These are phyloP conservation scores for Fusarium caatingaense DNA, from an alignment of 2,329 filamentous ascomycete genomes.

Conservation along the genomic window DNA sequence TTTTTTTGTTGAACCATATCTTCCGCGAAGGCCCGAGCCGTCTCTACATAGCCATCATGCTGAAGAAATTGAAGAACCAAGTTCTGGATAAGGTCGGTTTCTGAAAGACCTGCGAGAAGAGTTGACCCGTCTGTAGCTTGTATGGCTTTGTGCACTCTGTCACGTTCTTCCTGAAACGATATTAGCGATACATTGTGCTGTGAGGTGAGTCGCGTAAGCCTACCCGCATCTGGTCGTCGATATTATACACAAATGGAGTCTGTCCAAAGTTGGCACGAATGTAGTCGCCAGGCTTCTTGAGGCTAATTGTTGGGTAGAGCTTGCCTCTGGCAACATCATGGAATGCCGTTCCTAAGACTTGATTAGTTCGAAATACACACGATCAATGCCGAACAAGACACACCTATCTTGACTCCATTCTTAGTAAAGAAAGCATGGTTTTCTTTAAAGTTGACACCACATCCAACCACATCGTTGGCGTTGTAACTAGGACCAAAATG, in stretches of 20 bases:
- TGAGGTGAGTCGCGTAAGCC: slow-evolving; percentile 41
- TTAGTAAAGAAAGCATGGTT: slow-evolving; percentile 76
- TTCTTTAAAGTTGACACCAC: slow-evolving; percentile 73
- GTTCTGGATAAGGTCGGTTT: slow-evolving; percentile 83
- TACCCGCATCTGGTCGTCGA: slow-evolving; percentile 86
- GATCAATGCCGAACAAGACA: slow-evolving; percentile 31
- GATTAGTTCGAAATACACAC: slow-evolving; percentile 41
- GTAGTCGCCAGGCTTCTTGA: slow-evolving; percentile 73
- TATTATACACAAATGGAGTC: slow-evolving; percentile 88
- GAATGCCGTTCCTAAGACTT: slow-evolving; percentile 70
- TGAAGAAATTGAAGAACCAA: slow-evolving; percentile 88
- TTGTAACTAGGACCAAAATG: slow-evolving; percentile 68
- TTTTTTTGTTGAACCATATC: slow-evolving; percentile 81
- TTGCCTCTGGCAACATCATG: slow-evolving; percentile 70
- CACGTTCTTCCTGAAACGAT: slow-evolving; percentile 66
- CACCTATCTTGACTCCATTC: slow-evolving; percentile 69
- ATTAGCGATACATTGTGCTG: slow-evolving; percentile 24
- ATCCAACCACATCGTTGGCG: slow-evolving; percentile 69
- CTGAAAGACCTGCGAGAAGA: slow-evolving; percentile 73
- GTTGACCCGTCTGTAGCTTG: slow-evolving; percentile 65
- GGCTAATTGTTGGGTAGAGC: slow-evolving; percentile 74
- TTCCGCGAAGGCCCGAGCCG: slow-evolving; percentile 85
- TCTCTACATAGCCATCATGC: slow-evolving; percentile 96
- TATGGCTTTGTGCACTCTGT: slow-evolving; percentile 71
- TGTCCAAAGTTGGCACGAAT: slow-evolving; percentile 75